These are phyloP conservation scores for Chlorella sp. DNA, from an alignment of 139 green algal species.

Conservation along the genomic window DNA sequence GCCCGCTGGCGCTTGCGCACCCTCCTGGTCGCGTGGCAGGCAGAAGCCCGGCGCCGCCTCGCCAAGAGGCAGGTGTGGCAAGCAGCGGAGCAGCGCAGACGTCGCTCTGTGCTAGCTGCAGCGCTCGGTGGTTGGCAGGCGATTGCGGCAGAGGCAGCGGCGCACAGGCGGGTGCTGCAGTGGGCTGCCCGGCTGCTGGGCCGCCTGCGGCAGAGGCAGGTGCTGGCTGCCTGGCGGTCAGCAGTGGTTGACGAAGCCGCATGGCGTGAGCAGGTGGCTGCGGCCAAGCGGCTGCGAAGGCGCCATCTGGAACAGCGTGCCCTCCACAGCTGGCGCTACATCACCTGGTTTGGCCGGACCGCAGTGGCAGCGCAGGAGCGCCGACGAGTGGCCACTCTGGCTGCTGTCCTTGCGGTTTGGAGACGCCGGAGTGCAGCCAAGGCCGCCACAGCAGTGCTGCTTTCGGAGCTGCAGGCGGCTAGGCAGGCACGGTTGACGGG, in stretches of 20 bases:
- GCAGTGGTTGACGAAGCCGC: background rate
- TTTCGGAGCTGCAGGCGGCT: background rate
- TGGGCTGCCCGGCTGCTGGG: background rate
- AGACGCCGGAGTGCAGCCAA: background rate
- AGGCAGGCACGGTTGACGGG: background rate
- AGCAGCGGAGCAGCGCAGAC: background rate
- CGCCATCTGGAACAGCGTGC: background rate
- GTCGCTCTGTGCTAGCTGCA: background rate
- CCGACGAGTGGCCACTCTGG: background rate
- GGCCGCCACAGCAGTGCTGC: background rate
- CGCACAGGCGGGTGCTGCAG: background rate
- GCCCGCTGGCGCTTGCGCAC: conserved; percentile 11
- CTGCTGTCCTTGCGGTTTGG: background rate
- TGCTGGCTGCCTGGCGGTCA: conserved; percentile 19
- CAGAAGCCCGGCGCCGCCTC: background rate
- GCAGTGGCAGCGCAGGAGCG: background rate
- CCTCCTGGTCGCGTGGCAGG: conserved; percentile 15
- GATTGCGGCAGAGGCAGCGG: background rate
- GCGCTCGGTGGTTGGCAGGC: conserved; percentile 33
- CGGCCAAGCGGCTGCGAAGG: background rate
- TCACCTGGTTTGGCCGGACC: background rate
- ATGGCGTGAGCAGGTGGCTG: background rate
- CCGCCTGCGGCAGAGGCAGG: background rate
- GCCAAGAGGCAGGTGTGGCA: background rate
- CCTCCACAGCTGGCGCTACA: conserved; percentile 28